phyloP scores from a whole-genome alignment of 768 basidiomycete genomes.

The Pulveroboletus sp. region DNA sequence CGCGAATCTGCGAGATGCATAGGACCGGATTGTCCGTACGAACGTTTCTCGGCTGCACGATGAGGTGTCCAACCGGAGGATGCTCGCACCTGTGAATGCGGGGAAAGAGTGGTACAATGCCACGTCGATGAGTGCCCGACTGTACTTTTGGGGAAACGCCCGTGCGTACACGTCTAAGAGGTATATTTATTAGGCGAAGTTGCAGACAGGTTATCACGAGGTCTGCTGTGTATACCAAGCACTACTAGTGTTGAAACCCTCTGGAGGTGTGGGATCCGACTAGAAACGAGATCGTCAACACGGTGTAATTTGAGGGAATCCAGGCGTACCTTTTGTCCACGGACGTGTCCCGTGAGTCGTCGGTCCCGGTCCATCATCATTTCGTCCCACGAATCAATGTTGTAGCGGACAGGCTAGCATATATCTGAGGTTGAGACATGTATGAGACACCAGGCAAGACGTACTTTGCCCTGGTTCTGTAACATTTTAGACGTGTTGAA shows the following conservation, averaged over 20 bases:
- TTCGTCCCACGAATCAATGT: constrained; percentile 86
- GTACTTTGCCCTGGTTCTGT: constrained; percentile 91
- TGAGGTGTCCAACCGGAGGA: background rate
- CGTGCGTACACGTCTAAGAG: constrained; percentile 7
- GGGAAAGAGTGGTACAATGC: background rate
- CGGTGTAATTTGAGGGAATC: background rate
- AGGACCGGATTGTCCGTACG: background rate
- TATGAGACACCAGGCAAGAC: background rate
- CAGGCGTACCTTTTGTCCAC: constrained; percentile 79
- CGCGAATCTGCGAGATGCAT: background rate
- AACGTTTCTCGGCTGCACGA: background rate
- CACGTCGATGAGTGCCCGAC: background rate
- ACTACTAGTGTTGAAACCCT: constrained; percentile 69
- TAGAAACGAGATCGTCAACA: constrained; percentile 26
- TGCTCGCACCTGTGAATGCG: background rate
- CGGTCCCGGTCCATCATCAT: constrained; percentile 96
- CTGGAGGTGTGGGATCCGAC: constrained; percentile 68
- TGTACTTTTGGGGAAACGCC: background rate
- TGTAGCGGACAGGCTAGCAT: constrained; percentile 75
- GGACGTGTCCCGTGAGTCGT: constrained; percentile 78
- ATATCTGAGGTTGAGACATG: background rate
- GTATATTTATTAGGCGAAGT: constrained; percentile 14
- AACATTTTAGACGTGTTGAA: constrained; percentile 73
- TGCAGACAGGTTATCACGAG: constrained; percentile 25
- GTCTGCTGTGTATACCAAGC: constrained; percentile 68